phyloP scores from a whole-genome alignment of 2,329 filamentous ascomycete genomes.

The Emmonsiellopsis sp. region DNA sequence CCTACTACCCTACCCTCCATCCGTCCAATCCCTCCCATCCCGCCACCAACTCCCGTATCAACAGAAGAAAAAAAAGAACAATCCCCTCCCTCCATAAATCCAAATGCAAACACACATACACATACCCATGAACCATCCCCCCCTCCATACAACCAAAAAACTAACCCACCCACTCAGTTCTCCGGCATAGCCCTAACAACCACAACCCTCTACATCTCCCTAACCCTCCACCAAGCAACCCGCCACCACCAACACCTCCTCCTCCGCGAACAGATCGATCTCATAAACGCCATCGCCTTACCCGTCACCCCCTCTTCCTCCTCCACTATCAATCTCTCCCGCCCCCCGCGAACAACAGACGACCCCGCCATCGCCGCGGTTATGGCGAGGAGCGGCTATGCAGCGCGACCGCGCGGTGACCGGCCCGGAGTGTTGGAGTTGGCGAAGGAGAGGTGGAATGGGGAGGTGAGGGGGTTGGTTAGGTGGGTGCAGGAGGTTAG shows the following conservation, averaged over 20 bases:
- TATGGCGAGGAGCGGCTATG: constrained; percentile 11
- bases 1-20: neutral
- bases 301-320: constrained; percentile 2
- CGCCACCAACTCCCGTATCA: neutral
- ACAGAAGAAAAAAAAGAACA: neutral
- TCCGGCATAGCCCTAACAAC: constrained; percentile 69
- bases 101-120: neutral
- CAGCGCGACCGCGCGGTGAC: constrained; percentile 4
- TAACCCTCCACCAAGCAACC: constrained; percentile 60
- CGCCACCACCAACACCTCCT: constrained; percentile 40
- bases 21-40: constrained; percentile 4
- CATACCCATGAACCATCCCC: neutral
- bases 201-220: constrained; percentile 60
- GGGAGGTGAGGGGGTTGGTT: constrained; percentile 58
- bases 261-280: constrained; percentile 35
- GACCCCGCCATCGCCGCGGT: constrained; percentile 5
- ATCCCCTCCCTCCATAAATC: neutral
- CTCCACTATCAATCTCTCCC: neutral
- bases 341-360: neutral
- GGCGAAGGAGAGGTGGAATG: constrained; percentile 70
- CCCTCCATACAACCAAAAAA: neutral
- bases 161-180: constrained; percentile 40
- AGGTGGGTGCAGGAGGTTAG: constrained; percentile 57
- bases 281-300: constrained; percentile 31
- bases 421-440: constrained; percentile 45